phyloP scores from a whole-genome alignment of 2,329 filamentous ascomycete species.

The Venturia pyrina region DNA sequence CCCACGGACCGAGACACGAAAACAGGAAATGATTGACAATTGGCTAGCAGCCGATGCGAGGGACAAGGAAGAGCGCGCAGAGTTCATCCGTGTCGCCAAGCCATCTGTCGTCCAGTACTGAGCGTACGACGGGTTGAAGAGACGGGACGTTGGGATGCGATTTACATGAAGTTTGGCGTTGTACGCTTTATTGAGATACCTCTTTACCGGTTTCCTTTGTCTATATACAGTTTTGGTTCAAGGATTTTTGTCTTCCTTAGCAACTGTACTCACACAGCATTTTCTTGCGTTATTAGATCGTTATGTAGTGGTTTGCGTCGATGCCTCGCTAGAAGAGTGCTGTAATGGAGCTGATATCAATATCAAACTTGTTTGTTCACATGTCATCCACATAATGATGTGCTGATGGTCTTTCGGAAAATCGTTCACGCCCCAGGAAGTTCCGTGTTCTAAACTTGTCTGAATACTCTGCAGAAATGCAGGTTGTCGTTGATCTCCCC shows the following conservation, averaged over 20 bases:
- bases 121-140: not conserved
- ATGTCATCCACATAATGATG: no score
- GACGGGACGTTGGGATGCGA: not conserved
- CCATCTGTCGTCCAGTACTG: not conserved
- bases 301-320: not conserved
- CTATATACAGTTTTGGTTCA: not conserved
- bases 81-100: conserved; percentile 1
- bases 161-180: not conserved
- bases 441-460: no score
- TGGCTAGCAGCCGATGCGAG: conserved; percentile 6
- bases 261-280: not conserved
- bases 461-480: no score
- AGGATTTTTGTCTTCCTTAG: not conserved
- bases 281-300: not conserved
- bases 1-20: conserved; percentile 35
- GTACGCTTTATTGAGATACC: conserved; percentile 1
- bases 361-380: not conserved
- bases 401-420: no score
- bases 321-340: not conserved
- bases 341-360: not conserved
- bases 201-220: not conserved
- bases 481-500: not conserved
- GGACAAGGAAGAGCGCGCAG: conserved; percentile 6
- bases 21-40: conserved; percentile 15
- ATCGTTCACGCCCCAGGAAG: no score